Evolutionary conservation across 2,329 filamentous ascomycete genomes (phyloP).

Genomic region (Podosphaera xanthii): DNA sequence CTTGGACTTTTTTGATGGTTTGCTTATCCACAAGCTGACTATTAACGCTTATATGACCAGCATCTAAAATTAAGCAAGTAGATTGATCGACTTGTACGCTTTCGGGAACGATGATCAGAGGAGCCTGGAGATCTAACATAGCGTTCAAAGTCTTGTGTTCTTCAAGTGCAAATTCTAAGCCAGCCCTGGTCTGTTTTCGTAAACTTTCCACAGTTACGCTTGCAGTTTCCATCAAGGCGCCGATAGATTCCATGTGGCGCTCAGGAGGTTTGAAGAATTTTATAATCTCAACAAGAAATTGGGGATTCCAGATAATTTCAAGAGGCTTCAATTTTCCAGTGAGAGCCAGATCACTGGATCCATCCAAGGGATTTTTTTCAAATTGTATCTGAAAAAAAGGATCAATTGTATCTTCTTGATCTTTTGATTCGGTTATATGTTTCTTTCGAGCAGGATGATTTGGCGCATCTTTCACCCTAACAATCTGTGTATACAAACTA

Average conservation of each 20-base stretch:
- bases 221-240: conserved; percentile 81
- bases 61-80: conserved; percentile 82
- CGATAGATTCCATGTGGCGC: conserved; percentile 95
- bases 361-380: conserved; percentile 87
- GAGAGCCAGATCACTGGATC: conserved; percentile 72
- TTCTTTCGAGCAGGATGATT: conserved; percentile 20
- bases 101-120: conserved; percentile 87
- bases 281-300: conserved; percentile 70
- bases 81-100: conserved; percentile 64
- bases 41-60: conserved; percentile 82
- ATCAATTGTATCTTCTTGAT: conserved; percentile 28
- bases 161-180: conserved; percentile 84
- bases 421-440: conserved; percentile 18
- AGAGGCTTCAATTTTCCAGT: conserved; percentile 84
- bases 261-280: conserved; percentile 95
- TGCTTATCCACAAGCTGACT: conserved; percentile 82
- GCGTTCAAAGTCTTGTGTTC: conserved; percentile 98
- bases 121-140: conserved; percentile 82
- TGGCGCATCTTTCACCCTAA: conserved; percentile 77
- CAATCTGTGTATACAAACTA: conserved; percentile 82
- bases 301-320: conserved; percentile 94
- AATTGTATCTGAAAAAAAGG: conserved; percentile 83
- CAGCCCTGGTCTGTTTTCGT: conserved; percentile 83
- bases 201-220: conserved; percentile 89
- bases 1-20: conserved; percentile 74